These are phyloP conservation scores for Ganoderma leucocontextum DNA, from an alignment of 1,284 basidiomycete genomes.

Conservation along the genomic window DNA sequence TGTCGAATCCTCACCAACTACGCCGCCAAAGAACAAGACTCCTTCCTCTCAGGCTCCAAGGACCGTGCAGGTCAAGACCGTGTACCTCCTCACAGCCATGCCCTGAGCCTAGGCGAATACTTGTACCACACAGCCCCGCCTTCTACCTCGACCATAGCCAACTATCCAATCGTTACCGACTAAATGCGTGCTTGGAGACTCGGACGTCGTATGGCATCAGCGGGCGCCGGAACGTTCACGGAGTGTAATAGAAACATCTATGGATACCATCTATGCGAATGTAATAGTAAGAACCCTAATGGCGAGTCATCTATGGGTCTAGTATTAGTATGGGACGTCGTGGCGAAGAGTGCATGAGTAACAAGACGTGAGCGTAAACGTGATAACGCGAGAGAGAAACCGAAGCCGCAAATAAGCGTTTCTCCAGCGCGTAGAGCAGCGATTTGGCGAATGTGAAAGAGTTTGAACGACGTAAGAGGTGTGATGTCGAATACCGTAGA, in stretches of 20 bases:
- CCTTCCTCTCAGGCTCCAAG: too few species aligned
- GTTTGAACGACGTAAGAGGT: not conserved
- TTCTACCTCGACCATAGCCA: too few species aligned
- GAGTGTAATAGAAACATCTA: not conserved
- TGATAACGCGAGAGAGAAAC: not conserved
- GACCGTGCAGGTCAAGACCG: too few species aligned
- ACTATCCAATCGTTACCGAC: too few species aligned
- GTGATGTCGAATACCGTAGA: too few species aligned
- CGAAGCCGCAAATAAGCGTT: not conserved
- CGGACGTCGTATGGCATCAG: too few species aligned
- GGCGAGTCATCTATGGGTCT: not conserved
- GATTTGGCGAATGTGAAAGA: not conserved
- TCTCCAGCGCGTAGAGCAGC: not conserved
- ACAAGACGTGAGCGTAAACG: not conserved
- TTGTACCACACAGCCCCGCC: too few species aligned
- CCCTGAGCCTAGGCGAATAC: too few species aligned
- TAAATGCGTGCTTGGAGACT: too few species aligned
- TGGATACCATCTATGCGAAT: constrained; percentile 2
- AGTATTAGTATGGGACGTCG: not conserved
- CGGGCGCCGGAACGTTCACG: not conserved
- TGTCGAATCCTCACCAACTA: too few species aligned
- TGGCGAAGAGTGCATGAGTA: not conserved
- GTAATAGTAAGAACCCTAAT: not conserved
- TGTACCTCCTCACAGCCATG: too few species aligned
- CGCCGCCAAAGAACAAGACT: too few species aligned